phyloP scores from a whole-genome alignment of 495 filamentous ascomycete genomes.

The Cercophora newfieldiana region DNA sequence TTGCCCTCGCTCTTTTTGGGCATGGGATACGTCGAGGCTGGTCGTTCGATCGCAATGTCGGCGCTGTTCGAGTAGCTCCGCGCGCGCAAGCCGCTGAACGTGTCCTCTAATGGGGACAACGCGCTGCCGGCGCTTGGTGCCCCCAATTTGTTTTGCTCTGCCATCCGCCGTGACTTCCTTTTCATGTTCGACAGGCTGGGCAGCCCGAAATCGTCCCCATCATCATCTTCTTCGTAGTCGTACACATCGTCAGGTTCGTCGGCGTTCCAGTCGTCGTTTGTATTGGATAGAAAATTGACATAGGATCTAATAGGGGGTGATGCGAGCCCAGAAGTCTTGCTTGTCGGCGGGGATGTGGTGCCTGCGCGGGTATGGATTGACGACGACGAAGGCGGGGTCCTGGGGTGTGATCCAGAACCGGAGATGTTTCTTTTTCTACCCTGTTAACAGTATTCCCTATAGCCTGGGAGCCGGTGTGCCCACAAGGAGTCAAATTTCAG shows the following conservation, averaged over 20 bases:
- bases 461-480: not conserved
- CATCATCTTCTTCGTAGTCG: constrained; percentile 70
- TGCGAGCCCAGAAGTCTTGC: constrained; percentile 50
- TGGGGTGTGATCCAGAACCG: constrained; percentile 46
- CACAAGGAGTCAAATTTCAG: constrained; percentile 59
- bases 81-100: constrained; percentile 26
- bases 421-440: constrained; percentile 41
- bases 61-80: constrained; percentile 69
- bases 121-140: constrained; percentile 14
- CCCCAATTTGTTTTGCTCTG: constrained; percentile 39
- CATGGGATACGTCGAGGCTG: constrained; percentile 82
- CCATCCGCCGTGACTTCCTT: constrained; percentile 59
- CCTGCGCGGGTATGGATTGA: constrained; percentile 5
- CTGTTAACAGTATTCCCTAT: constrained; percentile 19
- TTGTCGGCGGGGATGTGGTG: constrained; percentile 55
- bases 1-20: constrained; percentile 88
- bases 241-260: constrained; percentile 70
- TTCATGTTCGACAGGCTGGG: constrained; percentile 89
- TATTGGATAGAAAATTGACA: constrained; percentile 70
- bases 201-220: constrained; percentile 92
- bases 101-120: constrained; percentile 20
- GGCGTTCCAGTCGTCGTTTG: constrained; percentile 72
- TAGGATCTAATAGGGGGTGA: constrained; percentile 71
- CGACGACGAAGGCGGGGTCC: constrained; percentile 49
- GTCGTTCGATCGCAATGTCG: constrained; percentile 88